Evolutionary conservation across 305 asterid genomes (phyloP).

Genomic region (Fraxinus platypoda): DNA sequence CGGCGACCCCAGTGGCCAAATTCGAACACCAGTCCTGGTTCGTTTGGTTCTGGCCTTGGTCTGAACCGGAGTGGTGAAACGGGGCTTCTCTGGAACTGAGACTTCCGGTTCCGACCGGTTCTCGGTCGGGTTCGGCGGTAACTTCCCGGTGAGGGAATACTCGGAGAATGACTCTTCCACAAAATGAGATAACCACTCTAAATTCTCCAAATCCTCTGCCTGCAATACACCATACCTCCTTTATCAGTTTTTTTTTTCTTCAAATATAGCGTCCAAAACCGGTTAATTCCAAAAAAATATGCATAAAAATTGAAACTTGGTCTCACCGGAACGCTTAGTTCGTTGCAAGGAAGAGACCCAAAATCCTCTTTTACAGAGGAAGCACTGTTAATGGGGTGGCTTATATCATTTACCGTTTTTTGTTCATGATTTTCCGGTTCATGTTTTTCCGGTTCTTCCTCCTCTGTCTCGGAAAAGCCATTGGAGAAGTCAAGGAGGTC

Average conservation of each 20-base stretch:
- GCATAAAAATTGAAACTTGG: constrained; percentile 7
- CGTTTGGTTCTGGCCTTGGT: constrained; percentile 84
- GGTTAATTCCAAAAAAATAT: background rate
- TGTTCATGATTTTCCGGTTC: constrained; percentile 3
- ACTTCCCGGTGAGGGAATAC: constrained; percentile 39
- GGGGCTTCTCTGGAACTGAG: constrained; percentile 27
- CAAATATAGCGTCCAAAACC: background rate
- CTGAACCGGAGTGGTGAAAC: constrained; percentile 52
- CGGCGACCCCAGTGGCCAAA: constrained; percentile 59
- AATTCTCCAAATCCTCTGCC: constrained; percentile 73
- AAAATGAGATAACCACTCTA: constrained; percentile 80
- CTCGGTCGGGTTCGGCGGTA: constrained; percentile 28
- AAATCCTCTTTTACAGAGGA: constrained; percentile 39
- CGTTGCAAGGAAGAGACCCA: constrained; percentile 47
- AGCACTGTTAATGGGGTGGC: constrained; percentile 1
- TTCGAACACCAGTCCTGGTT: constrained; percentile 43
- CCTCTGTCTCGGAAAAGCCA: constrained; percentile 40
- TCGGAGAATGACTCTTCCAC: constrained; percentile 68
- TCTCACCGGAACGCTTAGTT: constrained; percentile 52
- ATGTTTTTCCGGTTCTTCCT: constrained; percentile 42
- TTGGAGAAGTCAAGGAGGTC: constrained; percentile 78
- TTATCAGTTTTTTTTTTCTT: background rate
- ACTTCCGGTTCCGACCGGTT: constrained; percentile 23
- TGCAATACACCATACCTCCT: constrained; percentile 18
- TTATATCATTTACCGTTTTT: background rate